These are phyloP conservation scores for Phytopythium kandeliae DNA, from an alignment of 352 stramenopile genomes.

Conservation along the genomic window DNA sequence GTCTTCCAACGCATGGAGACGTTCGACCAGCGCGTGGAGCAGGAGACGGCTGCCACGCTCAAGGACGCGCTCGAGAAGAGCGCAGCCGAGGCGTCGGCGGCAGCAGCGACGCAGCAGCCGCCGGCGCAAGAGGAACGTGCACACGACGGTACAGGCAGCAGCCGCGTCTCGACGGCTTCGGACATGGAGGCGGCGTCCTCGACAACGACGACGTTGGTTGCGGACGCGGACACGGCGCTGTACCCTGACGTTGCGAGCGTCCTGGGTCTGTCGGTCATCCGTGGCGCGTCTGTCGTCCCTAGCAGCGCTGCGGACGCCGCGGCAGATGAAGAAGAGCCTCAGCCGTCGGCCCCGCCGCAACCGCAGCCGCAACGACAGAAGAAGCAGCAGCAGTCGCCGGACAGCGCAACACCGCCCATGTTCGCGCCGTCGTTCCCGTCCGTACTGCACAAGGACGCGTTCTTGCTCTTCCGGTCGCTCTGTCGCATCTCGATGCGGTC, in stretches of 20 bases:
- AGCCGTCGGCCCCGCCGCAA: conserved; percentile 4
- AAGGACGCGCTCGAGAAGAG: conserved; percentile 44
- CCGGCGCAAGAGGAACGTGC: conserved; percentile 9
- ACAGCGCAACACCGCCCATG: conserved; percentile 22
- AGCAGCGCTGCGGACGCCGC: neutral
- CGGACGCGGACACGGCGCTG: conserved; percentile 14
- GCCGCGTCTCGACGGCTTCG: neutral
- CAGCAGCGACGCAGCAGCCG: neutral
- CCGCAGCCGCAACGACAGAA: neutral
- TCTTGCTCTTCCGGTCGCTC: conserved; percentile 97
- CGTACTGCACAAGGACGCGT: conserved; percentile 97
- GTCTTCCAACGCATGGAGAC: conserved; percentile 97
- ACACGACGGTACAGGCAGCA: conserved; percentile 10
- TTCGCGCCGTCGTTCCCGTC: conserved; percentile 88
- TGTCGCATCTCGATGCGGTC: conserved; percentile 91
- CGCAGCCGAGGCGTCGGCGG: conserved; percentile 8
- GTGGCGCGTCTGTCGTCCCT: neutral
- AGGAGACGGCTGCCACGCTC: conserved; percentile 57
- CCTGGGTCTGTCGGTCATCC: conserved; percentile 16
- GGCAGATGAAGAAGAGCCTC: conserved; percentile 3
- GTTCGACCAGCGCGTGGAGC: conserved; percentile 68
- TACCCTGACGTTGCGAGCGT: conserved; percentile 44
- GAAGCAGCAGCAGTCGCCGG: conserved; percentile 9
- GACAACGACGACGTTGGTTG: conserved; percentile 7
- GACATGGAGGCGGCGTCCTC: neutral